Evolutionary conservation across 129 eudicot genomes (phyloP).

Genomic region (Scalesia atractyloides): DNA sequence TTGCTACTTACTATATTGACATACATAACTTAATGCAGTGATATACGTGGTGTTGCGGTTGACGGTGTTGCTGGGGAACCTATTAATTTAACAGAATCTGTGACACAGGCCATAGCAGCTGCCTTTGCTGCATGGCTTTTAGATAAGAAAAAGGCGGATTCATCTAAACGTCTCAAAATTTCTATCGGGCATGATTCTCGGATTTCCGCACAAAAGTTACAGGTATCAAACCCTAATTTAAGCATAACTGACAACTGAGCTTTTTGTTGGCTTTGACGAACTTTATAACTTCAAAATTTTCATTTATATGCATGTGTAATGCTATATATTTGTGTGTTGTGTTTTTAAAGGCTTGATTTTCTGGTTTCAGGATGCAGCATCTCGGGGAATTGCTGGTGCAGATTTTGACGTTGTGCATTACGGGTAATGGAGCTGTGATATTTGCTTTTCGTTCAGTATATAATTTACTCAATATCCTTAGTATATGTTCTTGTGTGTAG

Average conservation of each 20-base stretch:
- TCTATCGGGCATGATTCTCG: constrained; percentile 95
- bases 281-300: neutral
- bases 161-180: constrained; percentile 56
- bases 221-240: constrained; percentile 42
- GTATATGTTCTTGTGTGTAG: constrained; percentile 35
- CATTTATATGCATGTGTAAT: neutral
- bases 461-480: neutral
- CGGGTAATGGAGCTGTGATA: constrained; percentile 49
- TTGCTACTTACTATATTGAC: neutral
- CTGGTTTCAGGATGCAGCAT: constrained; percentile 91
- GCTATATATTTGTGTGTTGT: neutral
- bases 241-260: constrained; percentile 14
- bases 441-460: neutral
- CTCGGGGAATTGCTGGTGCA: constrained; percentile 81
- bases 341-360: constrained; percentile 19
- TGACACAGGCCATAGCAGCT: constrained; percentile 95
- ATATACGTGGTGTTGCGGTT: constrained; percentile 98
- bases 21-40: constrained; percentile 52
- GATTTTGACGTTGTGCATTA: constrained; percentile 87
- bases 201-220: constrained; percentile 80
- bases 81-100: constrained; percentile 81
- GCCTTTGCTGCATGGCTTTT: constrained; percentile 89
- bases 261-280: constrained; percentile 13
- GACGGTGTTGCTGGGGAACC: constrained; percentile 96
- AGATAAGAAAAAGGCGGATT: constrained; percentile 66